phyloP scores from a whole-genome alignment of 2,329 filamentous ascomycete genomes.

The Aspergillus intermedius region DNA sequence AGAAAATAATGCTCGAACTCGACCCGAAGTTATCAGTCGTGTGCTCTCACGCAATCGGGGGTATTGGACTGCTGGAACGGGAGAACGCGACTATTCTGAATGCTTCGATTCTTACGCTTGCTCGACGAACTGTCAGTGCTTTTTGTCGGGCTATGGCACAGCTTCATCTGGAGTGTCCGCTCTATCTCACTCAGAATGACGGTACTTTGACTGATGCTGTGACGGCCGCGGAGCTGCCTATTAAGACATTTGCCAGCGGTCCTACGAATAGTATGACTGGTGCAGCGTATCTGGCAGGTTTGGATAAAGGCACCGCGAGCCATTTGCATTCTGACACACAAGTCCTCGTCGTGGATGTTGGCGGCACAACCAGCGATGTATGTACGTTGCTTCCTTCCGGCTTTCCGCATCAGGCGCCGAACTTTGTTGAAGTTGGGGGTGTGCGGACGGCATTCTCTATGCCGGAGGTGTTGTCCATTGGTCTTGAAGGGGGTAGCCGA shows the following conservation, averaged over 20 bases:
- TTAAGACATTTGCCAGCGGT: constrained; percentile 47
- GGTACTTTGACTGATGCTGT: constrained; percentile 44
- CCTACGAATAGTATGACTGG: constrained; percentile 51
- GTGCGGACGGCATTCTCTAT: constrained; percentile 55
- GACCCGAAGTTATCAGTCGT: constrained; percentile 31
- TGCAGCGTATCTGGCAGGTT: constrained; percentile 32
- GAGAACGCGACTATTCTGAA: constrained; percentile 49
- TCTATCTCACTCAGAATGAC: constrained; percentile 50
- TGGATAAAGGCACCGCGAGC: constrained; percentile 3
- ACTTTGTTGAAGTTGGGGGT: constrained; percentile 53
- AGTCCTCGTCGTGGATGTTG: constrained; percentile 51
- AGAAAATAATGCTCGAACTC: constrained; percentile 3
- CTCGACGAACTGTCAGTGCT: constrained; percentile 38
- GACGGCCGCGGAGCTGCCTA: constrained; percentile 43
- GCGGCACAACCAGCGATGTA: constrained; percentile 57
- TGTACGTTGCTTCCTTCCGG: constrained; percentile 53
- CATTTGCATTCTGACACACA: constrained; percentile 2
- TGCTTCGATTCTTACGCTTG: constrained; percentile 43
- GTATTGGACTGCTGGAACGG: constrained; percentile 44
- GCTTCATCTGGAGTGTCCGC: constrained; percentile 39
- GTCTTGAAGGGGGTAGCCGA: constrained; percentile 50
- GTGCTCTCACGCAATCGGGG: constrained; percentile 46
- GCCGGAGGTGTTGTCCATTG: constrained; percentile 52
- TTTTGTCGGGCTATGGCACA: constrained; percentile 43
- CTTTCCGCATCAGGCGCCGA: constrained; percentile 54